Evolutionary conservation across 306 rosid species (phyloP).

Genomic region (Cucumis hystrix): DNA sequence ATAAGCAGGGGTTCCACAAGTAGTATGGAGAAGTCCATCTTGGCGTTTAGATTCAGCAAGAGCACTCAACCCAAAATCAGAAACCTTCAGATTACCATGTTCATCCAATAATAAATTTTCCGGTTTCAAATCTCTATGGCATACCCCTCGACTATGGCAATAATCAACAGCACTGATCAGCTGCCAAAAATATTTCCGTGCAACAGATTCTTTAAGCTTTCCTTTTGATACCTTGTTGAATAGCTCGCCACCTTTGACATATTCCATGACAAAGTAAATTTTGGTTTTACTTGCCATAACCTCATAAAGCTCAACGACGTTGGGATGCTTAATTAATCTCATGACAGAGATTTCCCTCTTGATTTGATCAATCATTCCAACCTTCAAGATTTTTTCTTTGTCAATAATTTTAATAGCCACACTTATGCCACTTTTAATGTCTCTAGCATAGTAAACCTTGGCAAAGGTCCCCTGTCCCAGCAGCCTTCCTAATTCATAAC

Average conservation of each 20-base stretch:
- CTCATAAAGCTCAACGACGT: constrained; percentile 87
- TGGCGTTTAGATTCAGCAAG: constrained; percentile 59
- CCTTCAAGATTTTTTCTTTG: constrained; percentile 75
- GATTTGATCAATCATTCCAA: constrained; percentile 81
- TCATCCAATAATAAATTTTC: constrained; percentile 92
- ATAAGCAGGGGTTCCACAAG: constrained; percentile 96
- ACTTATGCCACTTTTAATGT: constrained; percentile 48
- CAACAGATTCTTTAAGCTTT: constrained; percentile 64
- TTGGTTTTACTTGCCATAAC: constrained; percentile 93
- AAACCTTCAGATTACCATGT: constrained; percentile 74
- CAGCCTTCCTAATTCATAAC: constrained; percentile 62
- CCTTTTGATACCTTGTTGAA: constrained; percentile 83
- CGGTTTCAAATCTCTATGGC: constrained; percentile 83
- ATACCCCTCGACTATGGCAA: constrained; percentile 86
- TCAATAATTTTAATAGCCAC: constrained; percentile 79
- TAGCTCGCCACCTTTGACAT: constrained; percentile 87
- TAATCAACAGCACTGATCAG: constrained; percentile 80
- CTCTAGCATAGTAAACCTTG: constrained; percentile 80
- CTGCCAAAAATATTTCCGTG: constrained; percentile 78
- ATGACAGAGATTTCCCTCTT: constrained; percentile 87
- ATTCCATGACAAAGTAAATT: constrained; percentile 90
- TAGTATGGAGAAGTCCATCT: constrained; percentile 92
- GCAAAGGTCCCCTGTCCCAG: constrained; percentile 99
- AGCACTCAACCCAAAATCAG: constrained; percentile 89
- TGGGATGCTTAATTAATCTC: constrained; percentile 66